Evolutionary conservation across 805 yeast species (phyloP).

Genomic region (Nakazawaea molendinolei): DNA sequence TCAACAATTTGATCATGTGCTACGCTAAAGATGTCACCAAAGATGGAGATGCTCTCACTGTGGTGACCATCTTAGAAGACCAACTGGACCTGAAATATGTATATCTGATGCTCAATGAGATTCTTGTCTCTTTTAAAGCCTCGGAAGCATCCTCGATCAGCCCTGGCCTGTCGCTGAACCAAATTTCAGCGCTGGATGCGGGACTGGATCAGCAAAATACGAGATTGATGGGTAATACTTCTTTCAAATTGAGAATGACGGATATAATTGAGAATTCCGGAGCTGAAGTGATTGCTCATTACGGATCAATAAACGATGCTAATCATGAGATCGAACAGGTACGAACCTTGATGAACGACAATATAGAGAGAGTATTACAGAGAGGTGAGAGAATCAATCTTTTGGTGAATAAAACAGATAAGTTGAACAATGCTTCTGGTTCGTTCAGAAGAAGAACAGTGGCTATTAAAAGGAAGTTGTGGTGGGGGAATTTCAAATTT

Average conservation of each 20-base stretch:
- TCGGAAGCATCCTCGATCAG: no score
- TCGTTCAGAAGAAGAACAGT: slow-evolving; percentile 67
- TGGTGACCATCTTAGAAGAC: slow-evolving; percentile 40
- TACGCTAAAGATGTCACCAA: slow-evolving; percentile 40
- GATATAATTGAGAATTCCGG: slow-evolving; percentile 44
- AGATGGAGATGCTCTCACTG: slow-evolving; percentile 44
- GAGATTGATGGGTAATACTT: slow-evolving; percentile 7
- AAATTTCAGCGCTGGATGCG: no score
- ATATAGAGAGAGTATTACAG: slow-evolving; percentile 62
- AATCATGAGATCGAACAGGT: slow-evolving; percentile 59
- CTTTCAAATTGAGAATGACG: slow-evolving; percentile 47
- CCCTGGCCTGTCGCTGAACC: no score
- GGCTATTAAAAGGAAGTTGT: slow-evolving; percentile 55
- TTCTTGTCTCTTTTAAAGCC: no score
- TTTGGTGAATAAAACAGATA: slow-evolving; percentile 74
- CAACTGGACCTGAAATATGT: slow-evolving; percentile 39
- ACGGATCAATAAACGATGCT: slow-evolving; percentile 25
- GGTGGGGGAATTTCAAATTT: slow-evolving; percentile 57
- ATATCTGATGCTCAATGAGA: slow-evolving; percentile 39
- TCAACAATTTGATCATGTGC: slow-evolving; percentile 29
- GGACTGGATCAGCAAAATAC: no score
- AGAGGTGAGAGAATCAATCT: slow-evolving; percentile 73
- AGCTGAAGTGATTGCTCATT: slow-evolving; percentile 24
- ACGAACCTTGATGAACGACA: slow-evolving; percentile 62
- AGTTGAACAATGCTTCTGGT: slow-evolving; percentile 58